Evolutionary conservation across 495 filamentous ascomycete genomes (phyloP).

Genomic region (Neurospora terricola): DNA sequence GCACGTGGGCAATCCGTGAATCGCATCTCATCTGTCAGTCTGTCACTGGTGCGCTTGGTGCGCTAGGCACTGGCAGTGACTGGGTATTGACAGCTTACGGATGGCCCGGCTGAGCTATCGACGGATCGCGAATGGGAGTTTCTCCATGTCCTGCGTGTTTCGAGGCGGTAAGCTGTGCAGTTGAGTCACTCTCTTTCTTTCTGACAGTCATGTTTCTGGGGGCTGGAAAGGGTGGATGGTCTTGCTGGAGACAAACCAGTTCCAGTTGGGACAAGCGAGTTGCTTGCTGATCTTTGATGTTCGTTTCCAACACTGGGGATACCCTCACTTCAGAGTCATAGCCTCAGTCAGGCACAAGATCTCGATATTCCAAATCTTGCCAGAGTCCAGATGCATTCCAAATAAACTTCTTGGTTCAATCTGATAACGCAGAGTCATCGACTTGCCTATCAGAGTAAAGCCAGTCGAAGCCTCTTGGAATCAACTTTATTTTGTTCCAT

Average conservation of each 20-base stretch:
- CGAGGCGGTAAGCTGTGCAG: background rate
- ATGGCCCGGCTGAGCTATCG: background rate
- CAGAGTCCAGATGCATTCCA: background rate
- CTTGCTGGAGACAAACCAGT: background rate
- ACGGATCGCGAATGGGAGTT: background rate
- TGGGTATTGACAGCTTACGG: background rate
- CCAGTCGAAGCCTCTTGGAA: background rate
- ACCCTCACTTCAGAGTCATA: background rate
- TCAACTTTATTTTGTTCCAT: background rate
- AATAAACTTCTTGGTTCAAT: background rate
- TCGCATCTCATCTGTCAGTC: background rate
- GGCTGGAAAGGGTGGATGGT: background rate
- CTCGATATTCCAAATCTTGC: background rate
- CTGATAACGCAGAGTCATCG: background rate
- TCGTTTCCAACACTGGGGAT: background rate
- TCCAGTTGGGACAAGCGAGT: background rate
- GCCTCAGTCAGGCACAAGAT: background rate
- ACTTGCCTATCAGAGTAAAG: background rate
- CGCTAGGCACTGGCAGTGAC: background rate
- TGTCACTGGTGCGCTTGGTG: background rate
- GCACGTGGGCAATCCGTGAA: background rate
- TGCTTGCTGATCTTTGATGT: background rate
- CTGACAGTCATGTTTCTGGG: background rate
- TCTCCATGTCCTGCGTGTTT: background rate
- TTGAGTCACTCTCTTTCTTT: background rate